Percentiles rank a stretch among this genome's conserved stretches.
These are phyloP conservation scores for Pochonia chlamydosporia DNA, from an alignment of 2,329 filamentous ascomycete genomes.

Conservation along the genomic window DNA sequence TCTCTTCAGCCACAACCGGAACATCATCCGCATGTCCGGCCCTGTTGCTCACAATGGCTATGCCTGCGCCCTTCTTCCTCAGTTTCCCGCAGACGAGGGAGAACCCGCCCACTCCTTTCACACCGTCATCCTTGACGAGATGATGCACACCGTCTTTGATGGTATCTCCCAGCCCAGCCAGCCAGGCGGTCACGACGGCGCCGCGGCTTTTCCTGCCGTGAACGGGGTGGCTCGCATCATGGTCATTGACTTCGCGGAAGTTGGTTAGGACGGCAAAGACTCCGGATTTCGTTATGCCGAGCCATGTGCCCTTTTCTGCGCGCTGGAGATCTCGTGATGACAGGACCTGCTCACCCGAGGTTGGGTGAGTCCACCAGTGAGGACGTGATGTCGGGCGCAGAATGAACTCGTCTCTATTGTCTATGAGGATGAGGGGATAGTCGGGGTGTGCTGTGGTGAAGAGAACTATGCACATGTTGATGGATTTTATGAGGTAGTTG, in stretches of 20 bases:
- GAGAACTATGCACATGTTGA: slow-evolving; percentile 68
- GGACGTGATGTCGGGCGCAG: slow-evolving; percentile 57
- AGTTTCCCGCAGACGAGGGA: slow-evolving; percentile 61
- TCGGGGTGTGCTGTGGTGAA: slow-evolving; percentile 69
- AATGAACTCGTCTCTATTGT: slow-evolving; percentile 74
- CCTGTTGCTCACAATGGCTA: slow-evolving; percentile 60
- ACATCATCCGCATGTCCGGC: slow-evolving; percentile 47
- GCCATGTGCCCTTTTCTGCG: slow-evolving; percentile 59
- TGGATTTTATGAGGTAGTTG: background rate
- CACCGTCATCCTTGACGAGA: slow-evolving; percentile 45
- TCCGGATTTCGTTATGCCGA: slow-evolving; percentile 55
- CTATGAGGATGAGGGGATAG: slow-evolving; percentile 68
- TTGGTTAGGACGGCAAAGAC: slow-evolving; percentile 61
- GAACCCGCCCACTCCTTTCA: slow-evolving; percentile 60
- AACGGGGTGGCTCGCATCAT: slow-evolving; percentile 46
- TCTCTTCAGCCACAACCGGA: slow-evolving; percentile 48
- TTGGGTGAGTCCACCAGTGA: slow-evolving; percentile 54
- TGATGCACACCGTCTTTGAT: slow-evolving; percentile 45
- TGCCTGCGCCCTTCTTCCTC: slow-evolving; percentile 38
- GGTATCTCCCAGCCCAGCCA: slow-evolving; percentile 41
- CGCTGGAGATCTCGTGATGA: slow-evolving; percentile 58
- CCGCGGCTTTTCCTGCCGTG: slow-evolving; percentile 53
- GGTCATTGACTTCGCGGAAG: slow-evolving; percentile 50
- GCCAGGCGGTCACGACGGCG: slow-evolving; percentile 58
- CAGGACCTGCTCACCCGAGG: slow-evolving; percentile 41